A percentile compares a stretch with the other conserved stretches of the same genome.
These are phyloP conservation scores for Neurospora sp. DNA, from an alignment of 495 filamentous ascomycete genomes.

Conservation along the genomic window DNA sequence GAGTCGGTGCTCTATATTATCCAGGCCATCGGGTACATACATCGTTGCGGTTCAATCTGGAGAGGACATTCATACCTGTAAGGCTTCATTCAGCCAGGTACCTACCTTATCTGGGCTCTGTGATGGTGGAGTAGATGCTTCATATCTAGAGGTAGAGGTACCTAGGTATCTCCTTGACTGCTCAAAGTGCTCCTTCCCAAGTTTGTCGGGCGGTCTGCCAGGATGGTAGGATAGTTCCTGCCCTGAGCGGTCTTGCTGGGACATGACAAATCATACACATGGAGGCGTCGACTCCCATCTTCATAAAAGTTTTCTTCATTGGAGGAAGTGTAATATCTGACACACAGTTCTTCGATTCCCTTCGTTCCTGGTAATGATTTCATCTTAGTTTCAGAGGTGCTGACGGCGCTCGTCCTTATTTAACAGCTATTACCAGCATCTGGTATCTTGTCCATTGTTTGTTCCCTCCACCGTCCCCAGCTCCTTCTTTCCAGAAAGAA, in stretches of 20 bases:
- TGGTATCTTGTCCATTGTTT: not conserved
- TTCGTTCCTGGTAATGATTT: not conserved
- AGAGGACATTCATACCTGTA: not conserved
- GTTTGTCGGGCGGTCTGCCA: not conserved
- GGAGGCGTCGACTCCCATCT: not conserved
- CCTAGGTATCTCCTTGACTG: not conserved
- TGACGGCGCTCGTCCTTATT: not conserved
- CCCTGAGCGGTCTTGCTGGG: not conserved
- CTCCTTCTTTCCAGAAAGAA: not conserved
- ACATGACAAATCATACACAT: not conserved
- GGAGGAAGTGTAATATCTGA: not conserved
- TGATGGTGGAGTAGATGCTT: not conserved
- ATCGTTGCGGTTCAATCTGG: not conserved
- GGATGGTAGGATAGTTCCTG: not conserved
- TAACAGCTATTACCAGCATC: not conserved
- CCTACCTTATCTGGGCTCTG: not conserved
- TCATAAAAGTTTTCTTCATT: not conserved
- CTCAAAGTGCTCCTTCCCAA: not conserved
- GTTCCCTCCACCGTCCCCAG: not conserved
- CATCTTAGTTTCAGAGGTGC: not conserved
- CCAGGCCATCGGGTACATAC: not conserved
- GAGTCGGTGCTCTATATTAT: not conserved
- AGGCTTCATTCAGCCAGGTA: not conserved
- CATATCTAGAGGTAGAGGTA: not conserved
- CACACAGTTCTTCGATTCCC: too few relatives aligned